Evolutionary conservation across 805 yeast genomes (phyloP).

Genomic region (Ogataea minuta): DNA sequence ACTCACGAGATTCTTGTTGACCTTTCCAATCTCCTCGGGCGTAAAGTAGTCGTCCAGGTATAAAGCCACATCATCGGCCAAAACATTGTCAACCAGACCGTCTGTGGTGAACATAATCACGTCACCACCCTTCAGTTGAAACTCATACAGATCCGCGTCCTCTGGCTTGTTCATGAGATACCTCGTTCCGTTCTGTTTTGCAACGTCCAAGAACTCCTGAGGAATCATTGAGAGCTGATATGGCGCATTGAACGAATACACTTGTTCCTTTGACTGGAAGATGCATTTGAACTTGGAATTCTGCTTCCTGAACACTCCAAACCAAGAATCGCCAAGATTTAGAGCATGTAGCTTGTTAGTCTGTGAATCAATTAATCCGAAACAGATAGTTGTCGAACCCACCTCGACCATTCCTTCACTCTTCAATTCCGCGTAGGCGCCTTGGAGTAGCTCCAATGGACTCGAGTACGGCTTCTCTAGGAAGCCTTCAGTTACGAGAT

Average conservation of each 20-base stretch:
- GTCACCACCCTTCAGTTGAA: slow-evolving; percentile 69
- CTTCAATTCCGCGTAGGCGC: slow-evolving; percentile 55
- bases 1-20: slow-evolving; percentile 57
- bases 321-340: slow-evolving; percentile 94
- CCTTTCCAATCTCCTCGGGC: slow-evolving; percentile 38
- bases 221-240: slow-evolving; percentile 88
- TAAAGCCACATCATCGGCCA: slow-evolving; percentile 65
- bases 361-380: slow-evolving; percentile 63
- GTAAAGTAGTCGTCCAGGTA: slow-evolving; percentile 58
- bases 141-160: slow-evolving; percentile 63
- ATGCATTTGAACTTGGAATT: slow-evolving; percentile 43
- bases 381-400: slow-evolving; percentile 93
- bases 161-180: slow-evolving; percentile 71
- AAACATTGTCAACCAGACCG: slow-evolving; percentile 87
- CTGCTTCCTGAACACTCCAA: slow-evolving; percentile 67
- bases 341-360: slow-evolving; percentile 58
- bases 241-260: slow-evolving; percentile 89
- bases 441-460: slow-evolving; percentile 50
- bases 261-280: slow-evolving; percentile 70
- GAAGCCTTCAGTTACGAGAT: slow-evolving; percentile 44
- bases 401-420: slow-evolving; percentile 64
- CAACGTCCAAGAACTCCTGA: slow-evolving; percentile 48
- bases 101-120: slow-evolving; percentile 86
- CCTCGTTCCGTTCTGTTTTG: slow-evolving; percentile 52
- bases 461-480: slow-evolving; percentile 22